Conservation (phyloP, 169 alveolate species). For the Eimeria zaria region DNA sequence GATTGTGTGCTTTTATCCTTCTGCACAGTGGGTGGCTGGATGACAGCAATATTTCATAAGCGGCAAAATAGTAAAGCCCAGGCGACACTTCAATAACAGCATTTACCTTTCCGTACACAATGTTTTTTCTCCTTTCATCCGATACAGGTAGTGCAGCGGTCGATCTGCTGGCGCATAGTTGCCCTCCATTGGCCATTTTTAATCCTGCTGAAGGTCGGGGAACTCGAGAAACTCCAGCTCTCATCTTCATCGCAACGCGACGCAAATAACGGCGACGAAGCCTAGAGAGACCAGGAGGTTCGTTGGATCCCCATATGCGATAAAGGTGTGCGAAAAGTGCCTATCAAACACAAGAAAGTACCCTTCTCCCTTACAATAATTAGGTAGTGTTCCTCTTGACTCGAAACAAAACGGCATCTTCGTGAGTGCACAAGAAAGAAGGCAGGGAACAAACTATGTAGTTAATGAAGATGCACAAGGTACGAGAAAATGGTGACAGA, state of each 20-base stretch:
- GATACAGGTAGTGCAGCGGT: neutral
- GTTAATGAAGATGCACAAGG: neutral
- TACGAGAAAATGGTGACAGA: neutral
- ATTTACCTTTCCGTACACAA: constrained; percentile 27
- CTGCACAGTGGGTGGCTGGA: neutral
- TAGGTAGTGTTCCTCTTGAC: neutral
- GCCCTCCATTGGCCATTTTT: neutral
- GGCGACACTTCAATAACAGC: neutral
- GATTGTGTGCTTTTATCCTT: neutral
- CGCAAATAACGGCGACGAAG: constrained; percentile 66
- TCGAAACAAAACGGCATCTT: neutral
- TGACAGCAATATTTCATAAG: neutral
- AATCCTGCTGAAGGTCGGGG: neutral
- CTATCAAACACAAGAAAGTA: neutral
- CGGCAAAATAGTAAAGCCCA: neutral
- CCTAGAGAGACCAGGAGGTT: constrained; percentile 35
- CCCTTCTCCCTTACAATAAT: neutral
- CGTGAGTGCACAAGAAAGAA: neutral
- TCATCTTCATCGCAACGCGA: neutral
- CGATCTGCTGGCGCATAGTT: neutral
- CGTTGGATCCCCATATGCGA: constrained; percentile 15
- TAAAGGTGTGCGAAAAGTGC: neutral
- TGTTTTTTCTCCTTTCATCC: neutral
- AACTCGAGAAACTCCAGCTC: neutral
- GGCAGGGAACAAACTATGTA: neutral